A percentile compares a stretch with the other conserved stretches of the same genome.
Conservation (phyloP, 345 rosid genomes). For the Laguncularia racemosa region DNA sequence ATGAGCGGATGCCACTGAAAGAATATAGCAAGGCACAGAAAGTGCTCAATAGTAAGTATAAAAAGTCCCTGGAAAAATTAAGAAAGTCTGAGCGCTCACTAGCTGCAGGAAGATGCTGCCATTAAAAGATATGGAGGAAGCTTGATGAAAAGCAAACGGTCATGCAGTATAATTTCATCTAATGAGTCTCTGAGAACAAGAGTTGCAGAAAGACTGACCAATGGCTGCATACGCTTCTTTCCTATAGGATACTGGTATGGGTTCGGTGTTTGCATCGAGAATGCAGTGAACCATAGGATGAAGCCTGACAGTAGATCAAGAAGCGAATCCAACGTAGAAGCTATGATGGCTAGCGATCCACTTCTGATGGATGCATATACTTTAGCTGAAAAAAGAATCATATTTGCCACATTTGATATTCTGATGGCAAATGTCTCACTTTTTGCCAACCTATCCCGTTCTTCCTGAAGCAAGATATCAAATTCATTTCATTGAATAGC, state of each 20-base stretch:
- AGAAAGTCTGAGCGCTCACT: too few species aligned
- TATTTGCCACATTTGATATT: constrained; percentile 84
- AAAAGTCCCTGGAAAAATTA: too few species aligned
- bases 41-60: too few species aligned
- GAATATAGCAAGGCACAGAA: too few species aligned
- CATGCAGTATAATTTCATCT: neutral
- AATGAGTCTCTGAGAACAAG: neutral
- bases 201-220: constrained; percentile 49
- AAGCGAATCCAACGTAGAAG: constrained; percentile 95
- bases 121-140: too few species aligned
- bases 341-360: constrained; percentile 92
- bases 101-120: too few species aligned
- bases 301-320: constrained; percentile 99
- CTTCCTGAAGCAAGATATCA: constrained; percentile 52
- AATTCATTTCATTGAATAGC: constrained; percentile 6
- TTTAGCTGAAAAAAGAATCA: constrained; percentile 91
- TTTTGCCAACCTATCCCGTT: constrained; percentile 69
- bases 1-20: too few species aligned
- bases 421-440: constrained; percentile 88
- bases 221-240: constrained; percentile 96
- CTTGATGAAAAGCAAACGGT: too few species aligned
- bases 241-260: constrained; percentile 97
- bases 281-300: constrained; percentile 98
- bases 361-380: constrained; percentile 87
- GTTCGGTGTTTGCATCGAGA: constrained; percentile 93